A percentile compares a stretch with the other conserved stretches of the same genome.
Conservation (phyloP, 768 basidiomycete species). For the Collybia nuda region DNA sequence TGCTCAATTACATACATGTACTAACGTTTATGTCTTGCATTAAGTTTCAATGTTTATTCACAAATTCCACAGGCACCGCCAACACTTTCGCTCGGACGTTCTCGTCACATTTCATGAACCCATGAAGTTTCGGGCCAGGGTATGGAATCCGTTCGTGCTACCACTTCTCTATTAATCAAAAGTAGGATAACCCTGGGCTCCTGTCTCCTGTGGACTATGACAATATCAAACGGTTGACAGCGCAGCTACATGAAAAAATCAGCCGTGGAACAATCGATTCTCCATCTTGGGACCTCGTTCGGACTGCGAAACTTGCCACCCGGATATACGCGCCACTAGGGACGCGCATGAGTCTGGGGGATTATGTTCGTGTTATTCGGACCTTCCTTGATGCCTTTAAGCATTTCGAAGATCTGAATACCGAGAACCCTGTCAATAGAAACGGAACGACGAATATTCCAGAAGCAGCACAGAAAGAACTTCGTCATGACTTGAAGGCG, state of each 20-base stretch:
- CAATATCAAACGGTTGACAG: slow-evolving; percentile 58
- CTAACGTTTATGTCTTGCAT: slow-evolving; percentile 9
- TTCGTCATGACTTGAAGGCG: slow-evolving; percentile 65
- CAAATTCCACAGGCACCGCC: slow-evolving; percentile 58
- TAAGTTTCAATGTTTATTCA: slow-evolving; percentile 5
- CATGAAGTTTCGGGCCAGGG: slow-evolving; percentile 65
- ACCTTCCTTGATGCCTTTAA: slow-evolving; percentile 80
- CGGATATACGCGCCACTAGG: slow-evolving; percentile 88
- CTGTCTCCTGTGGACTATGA: slow-evolving; percentile 64
- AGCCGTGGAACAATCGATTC: slow-evolving; percentile 79
- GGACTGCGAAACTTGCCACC: slow-evolving; percentile 74
- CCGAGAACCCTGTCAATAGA: slow-evolving; percentile 18
- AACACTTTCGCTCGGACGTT: slow-evolving; percentile 88
- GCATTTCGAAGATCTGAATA: slow-evolving; percentile 13
- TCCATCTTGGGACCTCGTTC: slow-evolving; percentile 79
- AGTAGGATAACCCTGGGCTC: slow-evolving; percentile 69
- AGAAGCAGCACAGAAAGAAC: slow-evolving; percentile 19
- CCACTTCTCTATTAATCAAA: slow-evolving; percentile 4
- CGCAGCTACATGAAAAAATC: slow-evolving; percentile 65
- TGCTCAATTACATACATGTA: slow-evolving; percentile 86
- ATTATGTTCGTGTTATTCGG: slow-evolving; percentile 75
- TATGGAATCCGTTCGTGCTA: slow-evolving; percentile 15
- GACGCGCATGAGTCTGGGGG: slow-evolving; percentile 80
- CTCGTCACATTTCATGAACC: slow-evolving; percentile 80
- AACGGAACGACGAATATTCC: slow-evolving; percentile 15